These are phyloP conservation scores for Desmodesmus armatus DNA, from an alignment of 139 green algal genomes.

Conservation along the genomic window DNA sequence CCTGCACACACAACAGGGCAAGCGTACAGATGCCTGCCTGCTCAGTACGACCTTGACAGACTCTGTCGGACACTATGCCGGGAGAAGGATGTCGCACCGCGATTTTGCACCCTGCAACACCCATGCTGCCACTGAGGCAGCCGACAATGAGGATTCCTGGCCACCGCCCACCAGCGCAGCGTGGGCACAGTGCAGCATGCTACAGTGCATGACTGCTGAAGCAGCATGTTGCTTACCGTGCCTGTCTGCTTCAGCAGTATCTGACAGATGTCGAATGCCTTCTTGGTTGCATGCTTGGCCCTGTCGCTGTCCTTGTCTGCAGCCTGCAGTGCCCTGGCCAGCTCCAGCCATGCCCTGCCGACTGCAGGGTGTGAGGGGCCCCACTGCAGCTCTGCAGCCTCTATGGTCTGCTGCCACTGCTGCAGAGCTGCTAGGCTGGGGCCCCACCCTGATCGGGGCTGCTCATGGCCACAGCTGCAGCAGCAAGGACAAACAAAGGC, in stretches of 20 bases:
- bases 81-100: no score
- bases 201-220: no score
- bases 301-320: conserved; percentile 26
- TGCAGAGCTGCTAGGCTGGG: conserved; percentile 1
- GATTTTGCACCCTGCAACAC: no score
- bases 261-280: conserved; percentile 47
- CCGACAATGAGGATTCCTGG: no score
- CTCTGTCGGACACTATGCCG: no score
- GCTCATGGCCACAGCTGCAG: conserved; percentile 20
- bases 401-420: conserved; percentile 46
- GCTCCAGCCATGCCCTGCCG: conserved; percentile 41
- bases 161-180: no score
- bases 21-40: no score
- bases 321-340: conserved; percentile 40
- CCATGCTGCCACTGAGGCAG: no score
- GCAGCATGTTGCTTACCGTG: conserved; percentile 5
- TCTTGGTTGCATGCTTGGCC: conserved; percentile 39
- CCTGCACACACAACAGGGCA: conserved; percentile 1
- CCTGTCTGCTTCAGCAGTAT: conserved; percentile 42
- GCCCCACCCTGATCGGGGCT: background rate
- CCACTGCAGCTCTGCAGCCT: conserved; percentile 38
- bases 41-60: no score
- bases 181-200: no score
- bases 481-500: background rate
- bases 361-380: conserved; percentile 38